Evolutionary conservation across 257 asterid species (phyloP), one percentile per base, ranked within the genome.

Genomic region (Paulownia fortunei): DNA sequence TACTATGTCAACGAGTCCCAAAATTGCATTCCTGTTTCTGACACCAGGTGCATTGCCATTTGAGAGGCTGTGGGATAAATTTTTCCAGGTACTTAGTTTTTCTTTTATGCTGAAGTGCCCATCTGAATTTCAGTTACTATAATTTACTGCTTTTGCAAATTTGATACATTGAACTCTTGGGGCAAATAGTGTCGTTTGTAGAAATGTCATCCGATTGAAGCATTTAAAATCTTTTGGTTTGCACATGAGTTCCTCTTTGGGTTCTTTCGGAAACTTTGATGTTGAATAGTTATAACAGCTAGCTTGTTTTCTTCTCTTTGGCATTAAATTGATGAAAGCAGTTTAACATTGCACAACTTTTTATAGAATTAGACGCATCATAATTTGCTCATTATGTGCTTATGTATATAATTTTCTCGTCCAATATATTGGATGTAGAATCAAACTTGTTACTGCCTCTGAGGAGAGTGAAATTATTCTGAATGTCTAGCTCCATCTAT

Each of bases 21-120:
- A 96, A 79, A 88, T 96, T 79, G 98, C 99, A n/a, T 96, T 93
- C 88, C 69, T 96, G 76, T 96, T 93, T 81, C 84, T 96, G 86
- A 96, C 94, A 49, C 98, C 99, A 27, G 97, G 99, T 62, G 90
- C 99, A 74, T 88, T 96, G 77, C 99, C 99, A 64, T 93, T 93
- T 81, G 99, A 96, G 92, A 91, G 75, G 92, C 92, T 96, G 42
- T 96, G 99, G 99, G 97, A 96, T 72, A 92, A 82, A 75, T 96
- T 96, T 86, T 96, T 96, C 82, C 97, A 96, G 98, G 99, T 94
- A 83, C 68, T 15, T 55, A 3, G 37, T 60, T 71, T 56, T 68
- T 46, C 4, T 19, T 34, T 65, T 37, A 13, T 64, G 56, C 32
- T 15, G 56, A 46, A 60, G 49, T 27, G 26, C 58, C 78, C 44